Evolutionary conservation across 345 rosid genomes (phyloP), one percentile per base, ranked within the genome.

Genomic region (Murraya paniculata): DNA sequence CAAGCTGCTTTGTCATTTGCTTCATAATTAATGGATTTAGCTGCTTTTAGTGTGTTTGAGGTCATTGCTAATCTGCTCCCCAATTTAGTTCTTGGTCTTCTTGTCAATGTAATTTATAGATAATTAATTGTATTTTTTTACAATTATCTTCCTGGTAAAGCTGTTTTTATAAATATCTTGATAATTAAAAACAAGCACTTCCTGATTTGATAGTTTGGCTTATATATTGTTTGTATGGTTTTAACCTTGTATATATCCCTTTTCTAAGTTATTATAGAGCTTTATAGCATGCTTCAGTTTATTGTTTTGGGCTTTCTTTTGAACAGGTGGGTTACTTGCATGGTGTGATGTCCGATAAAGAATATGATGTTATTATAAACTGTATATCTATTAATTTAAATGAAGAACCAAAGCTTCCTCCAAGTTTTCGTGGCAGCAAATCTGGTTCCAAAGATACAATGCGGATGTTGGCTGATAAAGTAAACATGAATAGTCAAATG

Each of bases 371-470:
- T 75, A 89, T 94, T 82, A 79, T 87, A 76, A 91, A 93, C 85
- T 94, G 97, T 72, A 66, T 83, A 62, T 28, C 9, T 81, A 86
- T 88, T 91, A 96, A 96, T 87, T 81, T 96, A 77, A 77, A 69
- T 86, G 99, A 96, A 87, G 91, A 83, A 76, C 97, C 99, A 71
- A 94, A 78, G 78, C 93, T 92, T 75, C 99, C 98, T 78, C 95
- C 97, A 79, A 90, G 88, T 82, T 96, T 96, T 81, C 99, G 98
- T 71, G 97, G 91, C 67, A 66, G 90, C 88, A 82, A 87, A 82
- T 89, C 91, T 84, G 91, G 79, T 80, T 86, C 97, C 72, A 86
- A 87, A 82, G 97, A 91, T 81, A 84, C 97, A 78, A 89, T 96
- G 94, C 87, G 88, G 65, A 79, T 88, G 74, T 87, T 96, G 82